Percentiles rank a stretch among this genome's conserved stretches.
phyloP scores from a whole-genome alignment of 495 filamentous ascomycete genomes.

The Lophium mytilinum region DNA sequence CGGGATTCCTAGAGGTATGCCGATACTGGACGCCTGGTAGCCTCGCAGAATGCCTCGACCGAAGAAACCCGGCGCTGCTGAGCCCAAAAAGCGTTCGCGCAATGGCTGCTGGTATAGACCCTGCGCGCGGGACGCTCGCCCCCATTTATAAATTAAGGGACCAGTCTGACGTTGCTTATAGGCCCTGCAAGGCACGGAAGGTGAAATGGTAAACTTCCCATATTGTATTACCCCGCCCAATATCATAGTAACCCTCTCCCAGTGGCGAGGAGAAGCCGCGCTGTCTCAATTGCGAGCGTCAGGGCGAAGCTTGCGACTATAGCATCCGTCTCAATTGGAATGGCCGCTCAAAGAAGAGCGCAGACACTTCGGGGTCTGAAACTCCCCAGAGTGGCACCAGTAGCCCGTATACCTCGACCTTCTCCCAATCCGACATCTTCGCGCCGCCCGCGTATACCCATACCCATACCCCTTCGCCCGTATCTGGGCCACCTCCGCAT shows the following conservation, averaged over 20 bases:
- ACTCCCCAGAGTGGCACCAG: constrained; percentile 14
- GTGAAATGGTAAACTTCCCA: constrained; percentile 59
- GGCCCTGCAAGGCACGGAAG: constrained; percentile 68
- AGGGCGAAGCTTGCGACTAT: constrained; percentile 76
- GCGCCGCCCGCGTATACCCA: neutral
- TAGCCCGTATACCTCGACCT: constrained; percentile 15
- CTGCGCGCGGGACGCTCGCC: neutral
- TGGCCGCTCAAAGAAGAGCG: constrained; percentile 50
- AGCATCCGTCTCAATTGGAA: constrained; percentile 81
- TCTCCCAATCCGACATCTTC: constrained; percentile 14
- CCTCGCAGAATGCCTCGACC: constrained; percentile 32
- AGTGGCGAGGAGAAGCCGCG: constrained; percentile 68
- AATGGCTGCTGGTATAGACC: constrained; percentile 70
- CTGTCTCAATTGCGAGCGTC: constrained; percentile 70
- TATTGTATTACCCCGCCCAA: neutral
- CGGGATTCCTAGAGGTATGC: neutral
- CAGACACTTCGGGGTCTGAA: constrained; percentile 15
- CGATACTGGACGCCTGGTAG: neutral
- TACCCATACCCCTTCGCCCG: constrained; percentile 8
- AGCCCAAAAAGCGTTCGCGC: constrained; percentile 56
- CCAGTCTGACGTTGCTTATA: constrained; percentile 1
- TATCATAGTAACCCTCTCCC: constrained; percentile 22
- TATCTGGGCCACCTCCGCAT: neutral
- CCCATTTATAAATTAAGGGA: neutral
- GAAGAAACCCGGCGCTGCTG: constrained; percentile 33